Conservation (phyloP, 2,329 filamentous ascomycete species). For the Aspergillus vadensis region DNA sequence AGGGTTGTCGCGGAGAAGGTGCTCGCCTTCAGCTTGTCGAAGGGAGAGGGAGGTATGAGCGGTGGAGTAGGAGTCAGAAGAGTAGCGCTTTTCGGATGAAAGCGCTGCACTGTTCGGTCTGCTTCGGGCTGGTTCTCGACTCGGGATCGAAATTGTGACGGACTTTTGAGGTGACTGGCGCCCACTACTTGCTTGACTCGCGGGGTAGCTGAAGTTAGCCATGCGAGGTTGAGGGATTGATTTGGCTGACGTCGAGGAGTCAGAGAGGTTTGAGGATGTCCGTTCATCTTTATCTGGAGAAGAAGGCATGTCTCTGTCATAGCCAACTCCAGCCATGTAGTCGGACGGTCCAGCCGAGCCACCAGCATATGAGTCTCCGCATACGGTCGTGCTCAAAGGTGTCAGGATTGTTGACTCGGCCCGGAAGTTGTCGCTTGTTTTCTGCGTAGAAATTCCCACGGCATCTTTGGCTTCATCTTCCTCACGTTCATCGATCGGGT, state of each 20-base stretch:
- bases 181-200: constrained; percentile 28
- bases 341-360: neutral
- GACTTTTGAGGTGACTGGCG: constrained; percentile 30
- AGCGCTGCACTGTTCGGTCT: constrained; percentile 29
- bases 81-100: constrained; percentile 40
- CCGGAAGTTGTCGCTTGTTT: constrained; percentile 29
- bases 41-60: constrained; percentile 53
- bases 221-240: constrained; percentile 24
- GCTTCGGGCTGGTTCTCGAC: constrained; percentile 24
- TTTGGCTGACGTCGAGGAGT: constrained; percentile 45
- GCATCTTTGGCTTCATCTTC: constrained; percentile 54
- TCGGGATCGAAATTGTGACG: constrained; percentile 22
- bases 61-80: constrained; percentile 55
- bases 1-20: constrained; percentile 50
- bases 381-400: constrained; percentile 29
- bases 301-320: constrained; percentile 33
- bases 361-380: constrained; percentile 19
- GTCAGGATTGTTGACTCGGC: constrained; percentile 29
- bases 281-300: constrained; percentile 57
- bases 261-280: constrained; percentile 59
- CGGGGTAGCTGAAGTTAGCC: constrained; percentile 24
- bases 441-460: constrained; percentile 7
- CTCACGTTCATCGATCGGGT: constrained; percentile 65
- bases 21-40: constrained; percentile 55
- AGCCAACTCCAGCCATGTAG: constrained; percentile 1